These are phyloP conservation scores for Chenopodium album DNA, from an alignment of 148 eudicot genomes.

Conservation along the genomic window DNA sequence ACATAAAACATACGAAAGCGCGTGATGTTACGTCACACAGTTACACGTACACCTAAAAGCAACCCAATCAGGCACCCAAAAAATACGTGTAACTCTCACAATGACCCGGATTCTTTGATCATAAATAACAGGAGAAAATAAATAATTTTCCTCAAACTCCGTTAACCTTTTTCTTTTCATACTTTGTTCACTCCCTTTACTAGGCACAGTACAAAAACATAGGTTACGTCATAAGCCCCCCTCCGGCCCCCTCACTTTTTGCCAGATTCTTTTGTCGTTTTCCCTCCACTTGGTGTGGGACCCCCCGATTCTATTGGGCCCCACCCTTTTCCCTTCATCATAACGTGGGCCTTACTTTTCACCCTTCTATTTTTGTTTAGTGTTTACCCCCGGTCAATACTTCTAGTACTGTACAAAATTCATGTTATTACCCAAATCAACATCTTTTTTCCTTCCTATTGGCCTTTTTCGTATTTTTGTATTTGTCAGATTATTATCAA, in stretches of 20 bases:
- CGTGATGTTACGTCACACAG: background rate
- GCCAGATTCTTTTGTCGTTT: constrained; percentile 36
- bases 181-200: background rate
- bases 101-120: background rate
- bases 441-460: too few species aligned
- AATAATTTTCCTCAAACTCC: constrained; percentile 1
- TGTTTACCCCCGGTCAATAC: too few species aligned
- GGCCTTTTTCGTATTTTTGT: too few species aligned
- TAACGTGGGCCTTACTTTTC: constrained; percentile 12
- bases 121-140: background rate
- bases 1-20: background rate
- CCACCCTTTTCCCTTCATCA: constrained; percentile 8
- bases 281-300: constrained; percentile 23
- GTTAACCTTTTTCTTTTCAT: constrained; percentile 3
- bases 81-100: constrained; percentile 21
- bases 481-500: too few species aligned
- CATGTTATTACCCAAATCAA: too few species aligned
- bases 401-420: too few species aligned
- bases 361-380: background rate
- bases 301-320: constrained; percentile 25
- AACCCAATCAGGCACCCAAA: background rate
- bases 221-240: constrained; percentile 18
- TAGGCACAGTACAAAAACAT: background rate
- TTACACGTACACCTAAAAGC: background rate
- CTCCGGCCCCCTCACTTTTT: constrained; percentile 21